Evolutionary conservation across 2,329 filamentous ascomycete genomes (phyloP), one percentile per base, ranked within the genome.

Genomic region (Aspergillus tamarii): DNA sequence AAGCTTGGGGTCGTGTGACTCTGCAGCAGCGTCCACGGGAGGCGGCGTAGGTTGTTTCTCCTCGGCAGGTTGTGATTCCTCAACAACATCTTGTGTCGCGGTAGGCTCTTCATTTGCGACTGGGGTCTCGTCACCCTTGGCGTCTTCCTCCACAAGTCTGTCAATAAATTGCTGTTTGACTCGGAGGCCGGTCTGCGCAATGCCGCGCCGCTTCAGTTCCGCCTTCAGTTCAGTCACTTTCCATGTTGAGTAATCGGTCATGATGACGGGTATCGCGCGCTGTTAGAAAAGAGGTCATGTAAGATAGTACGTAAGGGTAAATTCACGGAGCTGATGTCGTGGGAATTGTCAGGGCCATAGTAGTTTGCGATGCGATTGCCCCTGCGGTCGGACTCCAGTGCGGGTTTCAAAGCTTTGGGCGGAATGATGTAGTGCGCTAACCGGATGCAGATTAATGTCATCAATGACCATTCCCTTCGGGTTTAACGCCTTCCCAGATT

Each of bases 211-310:
- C 78, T 91, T 93, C 48, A 94, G 84, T 81, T 93, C 90, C 26
- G 87, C 87, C 77, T 89, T 91, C 63, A 94, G 84, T 72, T 93
- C 90, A 39, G 88, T 83, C 66, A 94, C 91, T 79, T 91, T 94
- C 72, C 89, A 84, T 77, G 83, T 84, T 61, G 75, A 81, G 74
- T 84, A 87, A 68, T 86, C 84, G 64, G 80, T 78, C 84, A 85
- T 86, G 39, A 46, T 74, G 66, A 57, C 28, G 57, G 26, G 16
- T 30, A 46, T 48, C 56, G 36, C 63, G 45, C 66, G 68, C n/a
- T 5, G 10, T 59, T 16, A 26, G 43, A 14, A 30, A 41, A 2
- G 45, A 26, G 50, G 16, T 52, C 66, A 64, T 64, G 59, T 57
- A 63, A 23, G 11, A 48, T 14, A n/a, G 7, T 21, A 10, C 10